Conservation (phyloP, 2,329 filamentous ascomycete genomes). For the Arthrobotrys musiformis region DNA sequence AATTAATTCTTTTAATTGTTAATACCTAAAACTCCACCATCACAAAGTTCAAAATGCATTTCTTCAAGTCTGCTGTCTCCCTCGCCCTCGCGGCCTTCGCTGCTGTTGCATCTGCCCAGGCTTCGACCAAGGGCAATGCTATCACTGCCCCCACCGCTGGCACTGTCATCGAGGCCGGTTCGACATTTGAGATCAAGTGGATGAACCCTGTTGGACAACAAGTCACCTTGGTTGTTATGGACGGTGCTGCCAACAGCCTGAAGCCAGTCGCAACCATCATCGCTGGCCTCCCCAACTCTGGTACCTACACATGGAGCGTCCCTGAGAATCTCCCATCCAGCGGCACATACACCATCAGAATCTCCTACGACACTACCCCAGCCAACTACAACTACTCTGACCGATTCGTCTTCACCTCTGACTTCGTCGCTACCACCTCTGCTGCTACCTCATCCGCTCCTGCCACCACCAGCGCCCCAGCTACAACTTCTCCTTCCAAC, state of each 20-base stretch:
- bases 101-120: conserved; percentile 35
- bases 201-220: conserved; percentile 1
- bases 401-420: conserved; percentile 29
- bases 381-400: conserved; percentile 54
- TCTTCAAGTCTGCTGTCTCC: conserved; percentile 49
- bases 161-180: conserved; percentile 9
- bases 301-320: conserved; percentile 32
- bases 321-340: conserved; percentile 16
- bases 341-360: conserved; percentile 37
- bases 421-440: neutral
- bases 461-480: conserved; percentile 8
- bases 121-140: conserved; percentile 15
- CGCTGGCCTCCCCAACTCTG: conserved; percentile 9
- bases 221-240: conserved; percentile 31
- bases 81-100: conserved; percentile 38
- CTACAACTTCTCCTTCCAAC: neutral
- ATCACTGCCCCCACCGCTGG: conserved; percentile 12
- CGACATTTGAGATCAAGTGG: conserved; percentile 23
- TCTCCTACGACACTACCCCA: conserved; percentile 43
- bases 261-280: conserved; percentile 20
- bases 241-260: conserved; percentile 6
- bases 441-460: neutral
- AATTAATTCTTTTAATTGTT: conserved; percentile 25
- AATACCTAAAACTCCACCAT: conserved; percentile 31
- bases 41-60: conserved; percentile 47